Evolutionary conservation across 176 grass and related monocot genomes (phyloP), one percentile per base, ranked within the genome.

Genomic region (Oryza glaberrima): DNA sequence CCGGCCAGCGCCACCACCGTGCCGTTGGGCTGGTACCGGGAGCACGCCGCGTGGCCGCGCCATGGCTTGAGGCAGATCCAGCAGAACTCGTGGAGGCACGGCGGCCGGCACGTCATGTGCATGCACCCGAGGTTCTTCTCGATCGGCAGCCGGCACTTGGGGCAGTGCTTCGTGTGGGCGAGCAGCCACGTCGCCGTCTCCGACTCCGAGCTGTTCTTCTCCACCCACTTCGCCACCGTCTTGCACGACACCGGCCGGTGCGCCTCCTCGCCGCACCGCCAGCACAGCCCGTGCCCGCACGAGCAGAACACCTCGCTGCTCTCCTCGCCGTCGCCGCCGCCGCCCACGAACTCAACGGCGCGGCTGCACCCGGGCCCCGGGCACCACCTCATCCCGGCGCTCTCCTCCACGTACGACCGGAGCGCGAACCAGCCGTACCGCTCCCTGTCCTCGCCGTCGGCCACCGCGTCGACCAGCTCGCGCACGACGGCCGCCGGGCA

Each of bases 391-490:
- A 83, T n/a, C 68, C 48, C 83, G 56, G 16, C 80, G 75, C 43
- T 89, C 8, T 92, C 84, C 75, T 92, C 87, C 67, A 92, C 75
- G 61, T 65, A 90, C 15, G 91, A 89, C 44, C 87, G 83, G 23
- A 87, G 72, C 32, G 80, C 36, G 73, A 89, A 89, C 65, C 11
- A 3, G 1, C 28, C 71, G 72, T 87, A 90, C 65, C 85, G 63
- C 7, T 52, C 44, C 54, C 16, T 73, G 36, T 81, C 84, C 30
- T 72, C 35, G 2, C 11, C 58, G 46, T 5, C 61, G 63, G 66
- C 72, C 9, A 46, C 35, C 8, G 20, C 65, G 68, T 84, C 26
- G 30, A 93, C 60, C 46, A 90, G 58, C 54, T 87, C 91, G 3
- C 67, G 84, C 11, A 54, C 14, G n/a, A 92, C 84, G 63, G 84